phyloP scores from a whole-genome alignment of 2,329 filamentous ascomycete genomes.

The Xylariaceae sp. region DNA sequence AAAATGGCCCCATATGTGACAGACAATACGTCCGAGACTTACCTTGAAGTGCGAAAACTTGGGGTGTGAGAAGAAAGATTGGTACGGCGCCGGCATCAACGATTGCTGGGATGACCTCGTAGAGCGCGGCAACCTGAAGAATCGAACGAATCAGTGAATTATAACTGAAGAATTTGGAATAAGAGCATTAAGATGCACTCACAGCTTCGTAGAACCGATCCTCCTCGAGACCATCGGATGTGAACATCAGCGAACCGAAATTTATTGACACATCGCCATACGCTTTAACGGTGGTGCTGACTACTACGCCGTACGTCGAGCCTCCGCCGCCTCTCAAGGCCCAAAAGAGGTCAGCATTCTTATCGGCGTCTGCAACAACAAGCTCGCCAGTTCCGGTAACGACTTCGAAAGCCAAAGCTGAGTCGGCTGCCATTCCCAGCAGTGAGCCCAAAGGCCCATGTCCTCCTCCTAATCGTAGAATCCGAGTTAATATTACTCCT shows the following conservation, averaged over 20 bases:
- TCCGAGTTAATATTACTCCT: no score
- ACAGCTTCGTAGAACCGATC: background rate
- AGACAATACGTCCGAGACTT: no score
- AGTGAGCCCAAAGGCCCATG: constrained; percentile 48
- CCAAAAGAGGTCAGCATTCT: constrained; percentile 59
- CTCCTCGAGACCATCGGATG: constrained; percentile 16
- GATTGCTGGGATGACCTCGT: constrained; percentile 19
- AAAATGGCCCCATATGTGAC: no score
- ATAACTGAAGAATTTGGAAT: no score
- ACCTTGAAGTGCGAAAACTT: background rate
- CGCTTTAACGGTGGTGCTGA: constrained; percentile 51
- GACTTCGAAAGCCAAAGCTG: constrained; percentile 53
- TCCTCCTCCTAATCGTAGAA: constrained; percentile 37
- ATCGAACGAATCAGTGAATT: no score
- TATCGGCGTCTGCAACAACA: constrained; percentile 39
- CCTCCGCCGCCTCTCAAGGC: constrained; percentile 56
- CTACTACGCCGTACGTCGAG: constrained; percentile 54
- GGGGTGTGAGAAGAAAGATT: constrained; percentile 22
- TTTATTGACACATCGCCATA: constrained; percentile 41
- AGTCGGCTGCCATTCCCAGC: constrained; percentile 56
- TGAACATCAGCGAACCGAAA: constrained; percentile 42
- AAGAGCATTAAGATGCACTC: no score
- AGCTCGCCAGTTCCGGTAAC: constrained; percentile 47
- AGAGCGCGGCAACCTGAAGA: background rate
- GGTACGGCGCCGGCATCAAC: constrained; percentile 18